Conservation (phyloP, 495 filamentous ascomycete species). For the Geoglossum glabrum region DNA sequence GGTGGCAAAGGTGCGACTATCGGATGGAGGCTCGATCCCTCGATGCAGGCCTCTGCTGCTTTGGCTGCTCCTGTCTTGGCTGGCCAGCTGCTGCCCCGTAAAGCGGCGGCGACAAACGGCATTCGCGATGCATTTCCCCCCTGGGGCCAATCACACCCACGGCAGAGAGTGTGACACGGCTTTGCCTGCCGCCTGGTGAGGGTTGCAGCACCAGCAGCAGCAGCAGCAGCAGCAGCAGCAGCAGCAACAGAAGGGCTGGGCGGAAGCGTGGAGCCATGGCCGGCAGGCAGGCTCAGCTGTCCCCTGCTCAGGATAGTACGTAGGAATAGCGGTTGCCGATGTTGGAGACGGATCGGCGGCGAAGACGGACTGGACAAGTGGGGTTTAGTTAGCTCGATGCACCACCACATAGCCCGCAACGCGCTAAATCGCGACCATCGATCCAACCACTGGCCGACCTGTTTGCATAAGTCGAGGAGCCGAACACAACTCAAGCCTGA, state of each 20-base stretch:
- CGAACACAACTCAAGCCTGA: not conserved
- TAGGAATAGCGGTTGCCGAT: not conserved
- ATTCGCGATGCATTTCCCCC: not conserved
- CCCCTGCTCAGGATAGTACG: not conserved
- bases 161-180: not conserved
- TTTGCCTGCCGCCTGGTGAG: not conserved
- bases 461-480: not conserved
- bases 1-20: no score
- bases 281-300: not conserved
- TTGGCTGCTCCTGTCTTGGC: not conserved
- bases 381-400: not conserved
- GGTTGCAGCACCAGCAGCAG: not conserved
- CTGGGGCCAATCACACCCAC: not conserved
- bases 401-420: not conserved
- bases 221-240: not conserved
- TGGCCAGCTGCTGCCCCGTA: not conserved
- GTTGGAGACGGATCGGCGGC: not conserved
- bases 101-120: not conserved
- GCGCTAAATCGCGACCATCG: constrained; percentile 1
- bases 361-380: not conserved
- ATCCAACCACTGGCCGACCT: not conserved
- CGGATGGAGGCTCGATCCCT: no score
- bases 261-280: constrained; percentile 1
- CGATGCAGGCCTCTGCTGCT: no score
- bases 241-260: not conserved